Evolutionary conservation across 768 basidiomycete genomes (phyloP).

Genomic region (Boletus coccyginus): DNA sequence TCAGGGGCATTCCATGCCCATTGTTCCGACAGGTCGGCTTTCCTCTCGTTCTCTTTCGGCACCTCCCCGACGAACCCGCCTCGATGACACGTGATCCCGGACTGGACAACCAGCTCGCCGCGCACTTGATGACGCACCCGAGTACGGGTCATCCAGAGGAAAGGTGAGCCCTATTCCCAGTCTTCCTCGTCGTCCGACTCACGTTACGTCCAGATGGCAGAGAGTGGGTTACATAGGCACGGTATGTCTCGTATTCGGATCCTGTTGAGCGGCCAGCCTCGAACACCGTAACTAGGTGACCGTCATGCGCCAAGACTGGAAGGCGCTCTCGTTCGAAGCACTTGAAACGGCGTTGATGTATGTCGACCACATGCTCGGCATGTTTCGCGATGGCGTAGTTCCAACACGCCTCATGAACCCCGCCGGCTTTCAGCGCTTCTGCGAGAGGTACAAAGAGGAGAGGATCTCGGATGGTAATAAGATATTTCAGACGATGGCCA

Average conservation of each 20-base stretch:
- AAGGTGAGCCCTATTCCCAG: constrained; percentile 5
- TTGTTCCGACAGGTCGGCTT: constrained; percentile 29
- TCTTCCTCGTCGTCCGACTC: background rate
- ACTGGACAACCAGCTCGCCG: constrained; percentile 31
- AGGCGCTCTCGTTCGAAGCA: constrained; percentile 23
- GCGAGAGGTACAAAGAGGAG: constrained; percentile 22
- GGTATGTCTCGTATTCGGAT: constrained; percentile 3
- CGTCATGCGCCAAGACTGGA: constrained; percentile 25
- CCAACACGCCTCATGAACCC: constrained; percentile 17
- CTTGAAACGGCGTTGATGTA: constrained; percentile 33
- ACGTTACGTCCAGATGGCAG: constrained; percentile 16
- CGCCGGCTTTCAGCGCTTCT: constrained; percentile 24
- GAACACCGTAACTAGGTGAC: constrained; percentile 17
- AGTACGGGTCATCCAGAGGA: constrained; percentile 24
- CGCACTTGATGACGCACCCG: constrained; percentile 30
- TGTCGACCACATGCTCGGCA: constrained; percentile 30
- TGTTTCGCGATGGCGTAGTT: constrained; percentile 24
- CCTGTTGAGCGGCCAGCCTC: background rate
- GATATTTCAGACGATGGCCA: constrained; percentile 13
- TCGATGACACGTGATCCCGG: constrained; percentile 20
- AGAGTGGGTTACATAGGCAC: constrained; percentile 28
- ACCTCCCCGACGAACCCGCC: constrained; percentile 16
- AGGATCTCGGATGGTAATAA: constrained; percentile 5
- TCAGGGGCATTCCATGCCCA: constrained; percentile 21
- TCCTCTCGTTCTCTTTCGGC: constrained; percentile 29